A percentile compares a stretch with the other conserved stretches of the same genome.
Evolutionary conservation across 805 yeast genomes (phyloP).

Genomic region (Vanderwaltozyma polyspora): DNA sequence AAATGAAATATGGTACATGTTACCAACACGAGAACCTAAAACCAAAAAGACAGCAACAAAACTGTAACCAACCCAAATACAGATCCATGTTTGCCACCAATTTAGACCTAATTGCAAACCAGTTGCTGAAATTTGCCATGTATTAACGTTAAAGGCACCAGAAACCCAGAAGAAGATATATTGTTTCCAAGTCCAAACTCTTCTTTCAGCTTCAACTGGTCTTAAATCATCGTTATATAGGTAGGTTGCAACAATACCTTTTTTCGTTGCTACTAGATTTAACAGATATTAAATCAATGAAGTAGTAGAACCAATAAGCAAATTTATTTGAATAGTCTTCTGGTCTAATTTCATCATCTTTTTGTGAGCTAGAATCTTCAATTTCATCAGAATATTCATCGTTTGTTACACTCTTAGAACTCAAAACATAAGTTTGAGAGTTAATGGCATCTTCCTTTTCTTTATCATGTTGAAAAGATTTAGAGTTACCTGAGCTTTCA

Average conservation of each 20-base stretch:
- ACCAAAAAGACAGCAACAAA: conserved; percentile 62
- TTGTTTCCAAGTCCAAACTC: conserved; percentile 79
- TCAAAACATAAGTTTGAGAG: not conserved
- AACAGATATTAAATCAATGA: not conserved
- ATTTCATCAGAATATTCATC: not conserved
- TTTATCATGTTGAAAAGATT: not conserved
- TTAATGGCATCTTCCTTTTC: not conserved
- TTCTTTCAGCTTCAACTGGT: conserved; percentile 64
- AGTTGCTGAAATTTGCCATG: conserved; percentile 88
- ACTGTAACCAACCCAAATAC: conserved; percentile 78
- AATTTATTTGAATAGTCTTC: not conserved
- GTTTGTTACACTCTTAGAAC: not conserved
- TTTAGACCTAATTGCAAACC: conserved; percentile 69
- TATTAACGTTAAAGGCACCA: conserved; percentile 80
- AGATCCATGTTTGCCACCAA: conserved; percentile 90
- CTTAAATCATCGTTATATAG: conserved; percentile 67
- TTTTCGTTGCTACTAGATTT: not conserved
- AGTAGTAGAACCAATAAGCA: not conserved
- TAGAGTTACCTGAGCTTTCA: not conserved
- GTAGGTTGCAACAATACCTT: conserved; percentile 28
- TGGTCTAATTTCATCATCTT: not conserved
- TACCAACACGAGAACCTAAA: conserved; percentile 66
- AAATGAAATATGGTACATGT: conserved; percentile 71
- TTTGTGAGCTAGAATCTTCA: not conserved
- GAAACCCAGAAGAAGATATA: conserved; percentile 79